Conservation (phyloP, 345 rosid genomes). For the Linum usitatissimum region DNA sequence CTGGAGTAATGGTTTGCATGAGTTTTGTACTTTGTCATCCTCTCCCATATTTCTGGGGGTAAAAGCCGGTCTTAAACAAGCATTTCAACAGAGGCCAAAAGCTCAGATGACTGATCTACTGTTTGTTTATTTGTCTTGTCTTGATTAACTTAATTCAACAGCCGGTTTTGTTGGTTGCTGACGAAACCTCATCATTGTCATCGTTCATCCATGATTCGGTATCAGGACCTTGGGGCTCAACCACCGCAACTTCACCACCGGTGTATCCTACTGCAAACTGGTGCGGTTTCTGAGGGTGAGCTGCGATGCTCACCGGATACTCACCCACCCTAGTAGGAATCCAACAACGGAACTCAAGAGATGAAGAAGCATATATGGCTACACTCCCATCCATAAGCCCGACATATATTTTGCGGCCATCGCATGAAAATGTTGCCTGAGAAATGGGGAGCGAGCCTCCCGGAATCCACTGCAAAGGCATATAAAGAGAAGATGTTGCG, state of each 20-base stretch:
- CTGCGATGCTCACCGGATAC: conserved; percentile 22
- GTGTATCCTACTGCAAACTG: conserved; percentile 35
- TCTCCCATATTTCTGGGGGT: too few relatives aligned
- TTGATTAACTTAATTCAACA: too few relatives aligned
- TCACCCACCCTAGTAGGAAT: conserved; percentile 18
- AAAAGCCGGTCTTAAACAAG: too few relatives aligned
- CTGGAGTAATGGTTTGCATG: too few relatives aligned
- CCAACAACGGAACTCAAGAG: conserved; percentile 18
- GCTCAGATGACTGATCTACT: too few relatives aligned
- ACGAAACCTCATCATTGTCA: background rate
- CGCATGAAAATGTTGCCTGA: conserved; percentile 33
- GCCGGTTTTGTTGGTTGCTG: background rate
- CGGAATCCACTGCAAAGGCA: conserved; percentile 23
- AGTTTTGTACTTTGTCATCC: too few relatives aligned
- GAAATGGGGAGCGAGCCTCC: conserved; percentile 17
- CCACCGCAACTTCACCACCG: conserved; percentile 26
- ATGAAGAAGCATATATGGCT: conserved; percentile 22
- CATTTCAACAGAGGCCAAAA: too few relatives aligned
- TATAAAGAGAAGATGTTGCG: conserved; percentile 1
- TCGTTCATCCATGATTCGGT: conserved; percentile 14
- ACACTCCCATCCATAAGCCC: conserved; percentile 30
- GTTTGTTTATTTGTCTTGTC: too few relatives aligned
- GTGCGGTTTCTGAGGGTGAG: conserved; percentile 31
- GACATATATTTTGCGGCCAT: conserved; percentile 29
- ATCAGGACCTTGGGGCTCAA: conserved; percentile 25